phyloP scores from a whole-genome alignment of 345 rosid species.

The Eucalyptus cloeziana region DNA sequence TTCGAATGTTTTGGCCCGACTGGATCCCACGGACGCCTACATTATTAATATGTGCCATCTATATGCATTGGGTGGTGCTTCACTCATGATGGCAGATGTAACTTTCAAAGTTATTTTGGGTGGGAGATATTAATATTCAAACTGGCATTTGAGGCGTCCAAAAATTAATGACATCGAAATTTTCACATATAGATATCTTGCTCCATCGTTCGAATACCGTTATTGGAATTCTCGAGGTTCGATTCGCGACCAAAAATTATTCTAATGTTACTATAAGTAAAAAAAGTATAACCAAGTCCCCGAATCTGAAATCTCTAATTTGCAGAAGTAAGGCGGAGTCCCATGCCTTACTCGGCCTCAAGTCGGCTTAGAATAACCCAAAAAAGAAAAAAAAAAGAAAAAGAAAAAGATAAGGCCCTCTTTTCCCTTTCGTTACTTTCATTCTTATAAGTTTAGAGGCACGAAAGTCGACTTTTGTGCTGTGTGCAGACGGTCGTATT shows the following conservation, averaged over 20 bases:
- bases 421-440: background rate
- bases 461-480: background rate
- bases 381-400: background rate
- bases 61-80: background rate
- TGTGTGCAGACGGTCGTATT: background rate
- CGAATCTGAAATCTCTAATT: background rate
- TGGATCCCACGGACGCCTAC: background rate
- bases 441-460: background rate
- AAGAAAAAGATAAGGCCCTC: background rate
- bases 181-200: background rate
- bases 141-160: background rate
- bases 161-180: background rate
- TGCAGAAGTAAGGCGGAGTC: background rate
- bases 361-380: background rate
- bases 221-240: background rate
- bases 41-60: background rate
- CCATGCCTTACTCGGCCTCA: background rate
- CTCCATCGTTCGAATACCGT: background rate
- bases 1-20: background rate
- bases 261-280: background rate
- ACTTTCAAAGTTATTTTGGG: background rate
- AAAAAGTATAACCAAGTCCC: background rate
- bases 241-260: background rate
- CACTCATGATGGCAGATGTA: background rate
- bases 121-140: background rate